Evolutionary conservation across 2,329 filamentous ascomycete genomes (phyloP), one percentile per base, ranked within the genome.

Genomic region (Fusarium nisikadoi): DNA sequence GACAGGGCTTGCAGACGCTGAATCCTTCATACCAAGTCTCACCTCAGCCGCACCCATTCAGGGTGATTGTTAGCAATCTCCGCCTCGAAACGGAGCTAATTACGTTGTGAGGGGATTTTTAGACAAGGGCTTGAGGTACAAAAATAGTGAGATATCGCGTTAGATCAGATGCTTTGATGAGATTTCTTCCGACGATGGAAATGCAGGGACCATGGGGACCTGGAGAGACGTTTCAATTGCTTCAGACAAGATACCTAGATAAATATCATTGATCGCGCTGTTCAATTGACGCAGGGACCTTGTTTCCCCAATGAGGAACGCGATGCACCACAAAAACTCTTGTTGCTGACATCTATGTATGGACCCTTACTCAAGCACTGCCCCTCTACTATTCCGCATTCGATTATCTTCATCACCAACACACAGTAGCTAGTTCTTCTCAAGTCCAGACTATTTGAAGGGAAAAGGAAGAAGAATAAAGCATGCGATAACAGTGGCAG

Each of bases 1-100:
- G 53, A 27, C 29, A 10, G 13, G 39, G 39, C 53, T 56, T 56
- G 53, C 39, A 56, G 39, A 25, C 46, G 53, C 53, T 56, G 53
- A 56, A 56, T 19, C 29, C 19, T 14, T 0, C 53, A 56, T 47
- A 8, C 39, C 53, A 47, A 43, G 13, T 16, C n/a, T 55, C 53
- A 17, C 3, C 2, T 55, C 53, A 55, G 53, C 53, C 27, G 38
- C 53, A 55, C 36, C 53, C 29, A 20, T 19, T 50, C 17, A 7
- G 14, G 33, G 5, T 39, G 49, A 6, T 6, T 6, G 9, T 46
- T 8, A 14, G 38, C 38, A 46, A 45, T 46, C 39, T 55, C 53
- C 53, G 53, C 27, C 3, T 33, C 16, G 3, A 4, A 25, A 35
- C 29, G 53, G 53, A 46, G 39, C 33, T 54, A 27, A 27, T 53